Conservation (phyloP, 306 rosid species). For the Pterocarpus macrocarpus region DNA sequence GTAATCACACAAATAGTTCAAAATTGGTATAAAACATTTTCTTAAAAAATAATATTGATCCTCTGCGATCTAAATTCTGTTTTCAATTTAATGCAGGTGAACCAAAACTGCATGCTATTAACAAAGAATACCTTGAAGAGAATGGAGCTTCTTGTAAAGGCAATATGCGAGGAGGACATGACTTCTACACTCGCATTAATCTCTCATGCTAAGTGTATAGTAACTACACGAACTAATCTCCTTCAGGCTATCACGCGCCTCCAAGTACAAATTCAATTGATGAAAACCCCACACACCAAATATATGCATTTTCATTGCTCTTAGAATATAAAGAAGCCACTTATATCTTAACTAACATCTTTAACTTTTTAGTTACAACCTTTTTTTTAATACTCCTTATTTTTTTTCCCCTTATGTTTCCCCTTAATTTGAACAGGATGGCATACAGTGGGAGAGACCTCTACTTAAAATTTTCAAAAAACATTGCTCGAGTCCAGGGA, state of each 20-base stretch:
- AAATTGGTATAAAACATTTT: too few species aligned
- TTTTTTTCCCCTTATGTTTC: neutral
- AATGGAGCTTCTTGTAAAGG: constrained; percentile 57
- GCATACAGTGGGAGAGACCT: constrained; percentile 72
- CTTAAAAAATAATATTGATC: neutral
- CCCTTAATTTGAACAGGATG: constrained; percentile 53
- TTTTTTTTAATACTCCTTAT: neutral
- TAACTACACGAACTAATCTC: constrained; percentile 51
- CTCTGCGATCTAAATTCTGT: neutral
- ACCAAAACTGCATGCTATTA: constrained; percentile 51
- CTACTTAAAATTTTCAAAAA: constrained; percentile 40
- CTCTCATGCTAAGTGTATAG: constrained; percentile 53
- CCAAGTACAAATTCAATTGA: constrained; percentile 46
- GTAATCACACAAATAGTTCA: too few species aligned
- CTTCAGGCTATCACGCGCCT: constrained; percentile 43
- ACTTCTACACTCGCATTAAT: constrained; percentile 50
- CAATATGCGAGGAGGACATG: constrained; percentile 58
- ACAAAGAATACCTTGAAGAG: constrained; percentile 59
- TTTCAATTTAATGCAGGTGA: constrained; percentile 57
- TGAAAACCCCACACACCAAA: neutral
- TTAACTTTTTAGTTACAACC: too few species aligned
- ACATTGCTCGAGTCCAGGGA: constrained; percentile 33
- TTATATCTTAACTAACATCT: neutral
- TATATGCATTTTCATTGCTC: neutral
- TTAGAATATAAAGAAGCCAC: neutral